Base-by-base conservation (phyloP, 371 early-diverging fungal genomes). In the Mucor mucedo region DNA sequence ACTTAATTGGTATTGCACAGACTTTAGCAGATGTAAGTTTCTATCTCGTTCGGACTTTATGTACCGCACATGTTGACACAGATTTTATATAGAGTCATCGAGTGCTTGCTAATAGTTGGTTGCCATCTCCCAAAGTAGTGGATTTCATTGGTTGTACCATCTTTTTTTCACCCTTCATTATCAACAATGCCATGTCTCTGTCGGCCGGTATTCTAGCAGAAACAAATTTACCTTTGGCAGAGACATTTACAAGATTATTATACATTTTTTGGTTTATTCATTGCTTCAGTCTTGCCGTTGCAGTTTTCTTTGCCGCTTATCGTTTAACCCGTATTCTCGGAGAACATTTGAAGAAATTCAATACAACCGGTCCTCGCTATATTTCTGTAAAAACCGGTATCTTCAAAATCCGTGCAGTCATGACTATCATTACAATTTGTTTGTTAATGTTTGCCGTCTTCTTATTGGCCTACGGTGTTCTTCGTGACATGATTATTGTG, bases 221-320 rank as follows among this genome's bases (percentile, higher is more conserved):
- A 3, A 48, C 42, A 21, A 53, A 80, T 41, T 13, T 76, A 28
- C 39, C 30, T 0, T 30, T 68, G 10, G 75, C 81, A 10, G 68
- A 69, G 28, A 55, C 68, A 0, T 73, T 80, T 42, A 70, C 73
- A 13, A 55, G 73, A 58, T 44, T 78, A 9, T 60, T 78, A 5
- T 80, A 80, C 33, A 68, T 76, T 4, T 72, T 78, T 59, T 80
- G 81, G 81, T 80, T 80, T 45, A 42, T 77, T 32, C 76, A 80
- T 48, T 70, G 75, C 35, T 64, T 61, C 7, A 52, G 67, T 21
- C 40, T 80, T 14, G 48, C 66, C 30, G 38, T 55, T 4, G 63
- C 78, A 3, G 81, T 80, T 0, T 53, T 78, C 5, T 72, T 67
- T 52, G 69, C 81, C 13, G 81, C 78, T 33, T 49, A 58, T 39